Base-by-base conservation (phyloP, 352 stramenopile species). In the Saprolegnia diclina region DNA sequence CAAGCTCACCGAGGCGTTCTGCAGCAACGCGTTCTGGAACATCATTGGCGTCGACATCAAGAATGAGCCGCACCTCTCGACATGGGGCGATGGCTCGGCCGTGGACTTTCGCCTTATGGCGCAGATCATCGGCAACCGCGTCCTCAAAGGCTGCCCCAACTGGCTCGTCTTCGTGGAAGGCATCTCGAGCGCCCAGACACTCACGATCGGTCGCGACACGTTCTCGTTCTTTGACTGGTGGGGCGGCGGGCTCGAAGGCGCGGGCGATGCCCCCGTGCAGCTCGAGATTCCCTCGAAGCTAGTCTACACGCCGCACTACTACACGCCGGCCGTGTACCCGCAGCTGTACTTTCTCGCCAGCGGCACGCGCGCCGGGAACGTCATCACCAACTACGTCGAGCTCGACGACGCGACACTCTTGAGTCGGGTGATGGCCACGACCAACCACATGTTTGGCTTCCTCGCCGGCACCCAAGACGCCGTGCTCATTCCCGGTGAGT, bases 11-110 rank as follows among this genome's bases (percentile, higher is more conserved):
- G 77, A 74, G 0, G 75, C 83, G 65, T 67, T 93, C 3, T 93
- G 85, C 63, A 88, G 76, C 32, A 79, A 90, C 37, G 65, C 85
- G 44, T 76, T 90, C 63, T 93, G 90, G 82, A 93, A 93, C 67
- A 90, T 93, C 56, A 82, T 93, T 24, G 85, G 85, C 14, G 78
- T 93, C 10, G 85, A 93, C 53, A 74, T 93, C 68, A 93, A 93
- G 75, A 91, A 93, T 67, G 82, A 91, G 57, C 85, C 85, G 24
- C 71, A 89, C 65, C 72, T 82, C 42, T 84, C 78, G 29, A 74
- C 0, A 76, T 91, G 1, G 80, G 77, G 22, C 77, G 82, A 10
- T 90, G 73, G 82, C 62, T 90, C 82, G 80, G 80, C 82, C 0
- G 67, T 79, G 24, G 90, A 93, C 74, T 93, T 83, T 82, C 80